Evolutionary conservation across 805 yeast species (phyloP).

Genomic region (Wickerhamiella bombiphila): DNA sequence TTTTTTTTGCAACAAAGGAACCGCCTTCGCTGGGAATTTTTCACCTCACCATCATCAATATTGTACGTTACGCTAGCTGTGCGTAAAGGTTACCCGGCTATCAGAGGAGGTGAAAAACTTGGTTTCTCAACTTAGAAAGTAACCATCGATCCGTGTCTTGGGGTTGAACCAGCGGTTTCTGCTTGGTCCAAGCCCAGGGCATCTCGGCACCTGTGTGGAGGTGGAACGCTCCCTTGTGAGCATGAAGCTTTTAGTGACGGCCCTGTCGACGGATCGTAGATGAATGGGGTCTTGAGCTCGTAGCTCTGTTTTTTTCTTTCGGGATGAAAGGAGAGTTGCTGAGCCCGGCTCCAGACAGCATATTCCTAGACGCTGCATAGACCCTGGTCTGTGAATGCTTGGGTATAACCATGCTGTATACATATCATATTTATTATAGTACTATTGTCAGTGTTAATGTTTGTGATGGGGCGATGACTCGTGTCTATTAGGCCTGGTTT

Average conservation of each 20-base stretch:
- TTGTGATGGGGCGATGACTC: no score
- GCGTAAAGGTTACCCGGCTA: no score
- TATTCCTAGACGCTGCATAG: constrained; percentile 99
- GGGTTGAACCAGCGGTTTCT: constrained; percentile 11
- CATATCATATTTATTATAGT: no score
- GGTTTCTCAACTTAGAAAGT: no score
- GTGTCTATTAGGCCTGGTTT: no score
- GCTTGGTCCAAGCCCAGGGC: constrained; percentile 11
- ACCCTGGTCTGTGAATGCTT: constrained; percentile 87
- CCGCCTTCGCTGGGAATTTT: no score
- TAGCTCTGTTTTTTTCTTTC: constrained; percentile 23
- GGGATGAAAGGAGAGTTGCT: constrained; percentile 29
- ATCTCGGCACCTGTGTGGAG: constrained; percentile 25
- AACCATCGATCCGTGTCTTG: constrained; percentile 15
- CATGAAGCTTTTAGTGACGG: constrained; percentile 26
- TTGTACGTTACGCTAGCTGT: no score
- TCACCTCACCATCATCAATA: no score
- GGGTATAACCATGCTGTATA: constrained; percentile 99
- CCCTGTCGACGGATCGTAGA: constrained; percentile 98
- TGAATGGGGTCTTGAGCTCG: constrained; percentile 31
- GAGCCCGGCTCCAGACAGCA: constrained; percentile 68
- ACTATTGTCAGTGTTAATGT: no score
- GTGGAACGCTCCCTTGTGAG: constrained; percentile 20
- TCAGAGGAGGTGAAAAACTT: background rate
- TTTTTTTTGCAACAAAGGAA: no score